Evolutionary conservation across 257 asterid genomes (phyloP), one percentile per base, ranked within the genome.

Genomic region (Nicotiana attenuata): DNA sequence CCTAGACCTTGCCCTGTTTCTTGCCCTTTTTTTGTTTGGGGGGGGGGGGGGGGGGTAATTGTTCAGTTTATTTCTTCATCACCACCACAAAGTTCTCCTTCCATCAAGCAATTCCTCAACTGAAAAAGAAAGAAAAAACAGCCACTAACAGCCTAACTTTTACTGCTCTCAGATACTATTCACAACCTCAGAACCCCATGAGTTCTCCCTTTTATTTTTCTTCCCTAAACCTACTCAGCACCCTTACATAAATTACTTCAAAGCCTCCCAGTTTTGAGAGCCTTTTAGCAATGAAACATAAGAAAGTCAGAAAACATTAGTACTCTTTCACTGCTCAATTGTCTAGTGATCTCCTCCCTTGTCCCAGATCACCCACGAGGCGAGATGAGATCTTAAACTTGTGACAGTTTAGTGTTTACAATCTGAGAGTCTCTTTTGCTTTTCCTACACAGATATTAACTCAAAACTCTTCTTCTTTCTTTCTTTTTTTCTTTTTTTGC

Each of bases 171-270:
- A 6, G 77, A 45, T n/a, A 9, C 15, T 14, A 71, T 22, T 52
- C 78, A 71, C 78, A 29, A 20, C 73, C 14, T 45, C 78, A 71
- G 38, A 73, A 69, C 59, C 33, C 56, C 57, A 41, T 41, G 77
- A 9, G 13, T 41, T 71, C 7, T 13, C 57, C n/a, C 33, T 41
- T 73, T 50, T 73, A 31, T 73, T 47, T 73, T 47, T 47, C 79
- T 73, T 73, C 61, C 41, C 79, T 73, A 24, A 15, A 73, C 79
- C 41, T 73, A 47, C 26, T 73, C 61, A 73, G 79, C 41, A 47
- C 24, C 15, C 79, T 7, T 31, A 50, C 26, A 50, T 26, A 47
- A 24, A 47, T 7, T 73, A 73, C 63, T 73, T 24, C 79, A 50
- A 73, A 50, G 22, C 24, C 16, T 50, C 45, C 45, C 78, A 73